These are phyloP conservation scores for Dillenia suffruticosa DNA, from an alignment of 164 flowering plant genomes.

Conservation along the genomic window DNA sequence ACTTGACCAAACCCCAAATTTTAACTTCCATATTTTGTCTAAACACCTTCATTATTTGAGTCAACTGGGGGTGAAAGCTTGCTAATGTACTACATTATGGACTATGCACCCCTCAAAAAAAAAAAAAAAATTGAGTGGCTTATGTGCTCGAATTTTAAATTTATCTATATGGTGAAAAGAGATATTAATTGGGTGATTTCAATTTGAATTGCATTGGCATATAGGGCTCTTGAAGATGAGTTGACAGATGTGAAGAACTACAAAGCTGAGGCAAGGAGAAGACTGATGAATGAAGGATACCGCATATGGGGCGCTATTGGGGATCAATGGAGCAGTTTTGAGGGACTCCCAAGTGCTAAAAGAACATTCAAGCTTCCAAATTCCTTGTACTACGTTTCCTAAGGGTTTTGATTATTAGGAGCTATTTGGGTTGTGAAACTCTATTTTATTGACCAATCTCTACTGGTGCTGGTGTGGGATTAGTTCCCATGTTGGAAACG, in stretches of 20 bases:
- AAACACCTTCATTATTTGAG: neutral
- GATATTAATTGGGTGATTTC: too few relatives aligned
- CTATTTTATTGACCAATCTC: too few relatives aligned
- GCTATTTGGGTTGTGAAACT: too few relatives aligned
- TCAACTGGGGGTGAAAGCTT: too few relatives aligned
- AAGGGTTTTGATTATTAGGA: neutral
- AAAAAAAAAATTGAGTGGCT: too few relatives aligned
- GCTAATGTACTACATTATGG: too few relatives aligned
- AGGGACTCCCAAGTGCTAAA: constrained; percentile 42
- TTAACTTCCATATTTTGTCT: neutral
- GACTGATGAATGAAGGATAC: constrained; percentile 44
- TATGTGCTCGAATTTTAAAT: too few relatives aligned
- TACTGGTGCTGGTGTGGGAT: too few relatives aligned
- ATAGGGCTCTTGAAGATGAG: constrained; percentile 49
- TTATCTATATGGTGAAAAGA: too few relatives aligned
- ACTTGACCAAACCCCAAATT: neutral
- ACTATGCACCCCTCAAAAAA: too few relatives aligned
- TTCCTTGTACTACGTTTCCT: constrained; percentile 51
- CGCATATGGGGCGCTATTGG: constrained; percentile 67
- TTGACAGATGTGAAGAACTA: constrained; percentile 30
- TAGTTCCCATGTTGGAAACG: too few relatives aligned
- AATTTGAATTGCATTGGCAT: neutral
- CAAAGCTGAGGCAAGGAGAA: constrained; percentile 51
- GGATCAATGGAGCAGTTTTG: constrained; percentile 74
- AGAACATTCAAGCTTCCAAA: constrained; percentile 81